Conservation (phyloP, 2,329 filamentous ascomycete species). For the Talaromyces marneffei region DNA sequence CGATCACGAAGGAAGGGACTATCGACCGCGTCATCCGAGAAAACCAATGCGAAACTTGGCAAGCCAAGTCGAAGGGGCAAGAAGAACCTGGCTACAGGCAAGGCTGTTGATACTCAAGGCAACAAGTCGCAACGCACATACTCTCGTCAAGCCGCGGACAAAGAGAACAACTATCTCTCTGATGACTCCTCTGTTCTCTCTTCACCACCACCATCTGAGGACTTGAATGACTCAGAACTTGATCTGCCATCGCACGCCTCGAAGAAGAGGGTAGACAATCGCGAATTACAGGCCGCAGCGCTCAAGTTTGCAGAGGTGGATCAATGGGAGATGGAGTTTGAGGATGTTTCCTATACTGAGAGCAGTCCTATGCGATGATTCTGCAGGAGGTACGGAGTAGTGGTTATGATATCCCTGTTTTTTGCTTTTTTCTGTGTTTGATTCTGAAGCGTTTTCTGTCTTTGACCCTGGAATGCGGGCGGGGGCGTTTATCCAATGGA, state of each 20-base stretch:
- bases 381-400: background rate
- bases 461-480: background rate
- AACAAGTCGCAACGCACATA: slow-evolving; percentile 14
- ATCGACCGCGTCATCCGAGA: slow-evolving; percentile 20
- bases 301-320: slow-evolving; percentile 40
- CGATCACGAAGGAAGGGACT: slow-evolving; percentile 18
- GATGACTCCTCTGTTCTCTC: slow-evolving; percentile 29
- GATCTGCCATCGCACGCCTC: slow-evolving; percentile 12
- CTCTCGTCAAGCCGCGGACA: slow-evolving; percentile 20
- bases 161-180: slow-evolving; percentile 29
- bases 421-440: background rate
- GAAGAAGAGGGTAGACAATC: slow-evolving; percentile 25
- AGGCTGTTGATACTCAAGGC: background rate
- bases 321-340: slow-evolving; percentile 41
- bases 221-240: slow-evolving; percentile 22
- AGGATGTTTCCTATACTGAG: slow-evolving; percentile 28
- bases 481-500: background rate
- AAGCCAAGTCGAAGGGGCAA: slow-evolving; percentile 16
- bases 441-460: background rate
- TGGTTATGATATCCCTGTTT: background rate
- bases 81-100: slow-evolving; percentile 11
- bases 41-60: slow-evolving; percentile 18
- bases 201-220: slow-evolving; percentile 28
- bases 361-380: slow-evolving; percentile 9
- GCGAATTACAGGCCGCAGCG: slow-evolving; percentile 32